Evolutionary conservation across 176 grass and related monocot species (phyloP).

Genomic region (Musa troglodytarum): DNA sequence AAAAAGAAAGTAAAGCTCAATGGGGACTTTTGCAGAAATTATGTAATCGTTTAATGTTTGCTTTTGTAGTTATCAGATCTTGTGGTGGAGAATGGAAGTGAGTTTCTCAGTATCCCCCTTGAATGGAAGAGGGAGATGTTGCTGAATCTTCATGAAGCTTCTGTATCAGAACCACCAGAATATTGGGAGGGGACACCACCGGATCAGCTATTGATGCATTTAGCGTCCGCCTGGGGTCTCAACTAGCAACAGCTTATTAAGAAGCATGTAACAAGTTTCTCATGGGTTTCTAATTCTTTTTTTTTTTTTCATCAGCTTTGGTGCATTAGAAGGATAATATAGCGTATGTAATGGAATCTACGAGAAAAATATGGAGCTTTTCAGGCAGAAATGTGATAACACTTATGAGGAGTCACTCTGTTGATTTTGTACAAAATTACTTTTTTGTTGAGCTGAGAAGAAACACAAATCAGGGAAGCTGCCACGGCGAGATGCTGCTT

Average conservation of each 20-base stretch:
- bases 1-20: background rate
- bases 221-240: constrained; percentile 76
- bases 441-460: no score
- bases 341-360: background rate
- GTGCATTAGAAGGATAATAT: background rate
- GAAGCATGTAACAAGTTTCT: constrained; percentile 16
- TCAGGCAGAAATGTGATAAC: no score
- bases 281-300: background rate
- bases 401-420: no score
- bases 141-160: constrained; percentile 56
- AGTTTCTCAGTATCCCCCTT: constrained; percentile 64
- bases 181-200: constrained; percentile 78
- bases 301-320: background rate
- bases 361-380: background rate
- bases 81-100: constrained; percentile 66
- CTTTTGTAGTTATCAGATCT: constrained; percentile 58
- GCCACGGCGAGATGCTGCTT: no score
- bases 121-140: constrained; percentile 65
- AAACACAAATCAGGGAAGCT: no score
- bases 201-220: constrained; percentile 79
- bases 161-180: constrained; percentile 50
- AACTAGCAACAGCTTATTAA: constrained; percentile 66
- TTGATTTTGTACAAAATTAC: no score
- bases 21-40: background rate
- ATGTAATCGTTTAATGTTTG: background rate